Evolutionary conservation across 2,329 filamentous ascomycete genomes (phyloP).

Genomic region (Dendrostoma leiphaemia): DNA sequence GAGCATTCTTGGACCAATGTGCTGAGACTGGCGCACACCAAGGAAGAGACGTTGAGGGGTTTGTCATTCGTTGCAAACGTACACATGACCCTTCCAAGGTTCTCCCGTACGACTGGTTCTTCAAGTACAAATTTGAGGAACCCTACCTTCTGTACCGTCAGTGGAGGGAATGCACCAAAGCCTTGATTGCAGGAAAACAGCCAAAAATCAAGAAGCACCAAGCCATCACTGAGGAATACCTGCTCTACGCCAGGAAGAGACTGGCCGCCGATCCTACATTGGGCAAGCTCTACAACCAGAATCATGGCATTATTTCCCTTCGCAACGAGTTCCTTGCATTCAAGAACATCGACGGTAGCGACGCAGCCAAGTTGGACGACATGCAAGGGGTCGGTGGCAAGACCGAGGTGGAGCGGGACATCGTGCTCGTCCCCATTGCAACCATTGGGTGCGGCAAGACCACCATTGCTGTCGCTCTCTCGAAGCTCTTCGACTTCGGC

Average conservation of each 20-base stretch:
- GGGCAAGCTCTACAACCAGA: constrained; percentile 71
- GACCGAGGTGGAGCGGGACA: constrained; percentile 59
- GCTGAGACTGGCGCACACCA: constrained; percentile 88
- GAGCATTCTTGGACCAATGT: constrained; percentile 76
- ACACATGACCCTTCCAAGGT: constrained; percentile 45
- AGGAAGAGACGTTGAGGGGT: constrained; percentile 92
- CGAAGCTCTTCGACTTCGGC: constrained; percentile 84
- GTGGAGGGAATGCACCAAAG: constrained; percentile 96
- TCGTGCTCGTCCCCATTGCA: constrained; percentile 86
- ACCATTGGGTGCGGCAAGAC: constrained; percentile 98
- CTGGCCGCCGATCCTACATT: constrained; percentile 68
- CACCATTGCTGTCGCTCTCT: constrained; percentile 78
- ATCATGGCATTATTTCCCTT: constrained; percentile 92
- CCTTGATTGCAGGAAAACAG: constrained; percentile 71
- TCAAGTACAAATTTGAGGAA: constrained; percentile 99
- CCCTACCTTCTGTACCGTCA: constrained; percentile 98
- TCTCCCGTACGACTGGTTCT: constrained; percentile 91
- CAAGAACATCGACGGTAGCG: constrained; percentile 81
- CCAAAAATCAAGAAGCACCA: constrained; percentile 84
- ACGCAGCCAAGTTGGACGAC: constrained; percentile 77
- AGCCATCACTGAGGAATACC: constrained; percentile 87
- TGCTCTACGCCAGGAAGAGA: constrained; percentile 74
- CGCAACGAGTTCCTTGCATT: constrained; percentile 83
- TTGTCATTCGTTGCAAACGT: constrained; percentile 87
- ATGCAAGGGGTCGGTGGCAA: constrained; percentile 48